Percentiles rank a stretch among this genome's conserved stretches.
phyloP scores from a whole-genome alignment of 495 filamentous ascomycete genomes.

The Trichoderma erinaceum region DNA sequence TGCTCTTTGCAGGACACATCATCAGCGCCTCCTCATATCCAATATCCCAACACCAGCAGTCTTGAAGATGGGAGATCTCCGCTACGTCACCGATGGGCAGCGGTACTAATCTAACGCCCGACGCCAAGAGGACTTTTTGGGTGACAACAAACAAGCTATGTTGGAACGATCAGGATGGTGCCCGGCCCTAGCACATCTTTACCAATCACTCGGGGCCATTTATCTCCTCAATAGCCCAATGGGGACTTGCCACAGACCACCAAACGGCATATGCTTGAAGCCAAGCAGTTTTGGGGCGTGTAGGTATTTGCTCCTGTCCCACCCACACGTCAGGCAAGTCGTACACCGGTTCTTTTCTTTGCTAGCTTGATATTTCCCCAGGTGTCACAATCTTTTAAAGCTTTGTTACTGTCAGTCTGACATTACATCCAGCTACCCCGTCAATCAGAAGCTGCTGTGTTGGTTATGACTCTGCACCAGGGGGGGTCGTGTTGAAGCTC shows the following conservation, averaged over 20 bases:
- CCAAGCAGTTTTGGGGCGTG: neutral
- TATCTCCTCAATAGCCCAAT: constrained; percentile 11
- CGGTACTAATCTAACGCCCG: neutral
- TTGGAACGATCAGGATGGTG: constrained; percentile 6
- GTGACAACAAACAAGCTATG: neutral
- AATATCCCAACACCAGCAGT: neutral
- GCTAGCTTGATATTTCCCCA: constrained; percentile 1
- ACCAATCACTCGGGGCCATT: constrained; percentile 13
- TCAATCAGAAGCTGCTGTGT: neutral
- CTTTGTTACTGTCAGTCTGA: constrained; percentile 8
- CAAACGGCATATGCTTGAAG: constrained; percentile 9
- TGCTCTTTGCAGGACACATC: neutral
- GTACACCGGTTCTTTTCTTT: constrained; percentile 9
- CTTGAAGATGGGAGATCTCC: neutral
- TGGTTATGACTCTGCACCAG: neutral
- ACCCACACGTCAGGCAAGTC: constrained; percentile 13
- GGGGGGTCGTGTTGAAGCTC: neutral
- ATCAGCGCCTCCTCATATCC: neutral
- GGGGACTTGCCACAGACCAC: constrained; percentile 13
- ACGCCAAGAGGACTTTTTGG: neutral
- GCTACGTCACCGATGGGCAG: constrained; percentile 12
- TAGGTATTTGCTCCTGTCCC: constrained; percentile 2
- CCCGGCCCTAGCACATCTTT: constrained; percentile 2
- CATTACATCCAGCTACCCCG: constrained; percentile 4
- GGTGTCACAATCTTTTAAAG: neutral